Percentiles rank a stretch among this genome's conserved stretches.
These are phyloP conservation scores for Smittium culicis DNA, from an alignment of 371 early-diverging fungal species.

Conservation along the genomic window DNA sequence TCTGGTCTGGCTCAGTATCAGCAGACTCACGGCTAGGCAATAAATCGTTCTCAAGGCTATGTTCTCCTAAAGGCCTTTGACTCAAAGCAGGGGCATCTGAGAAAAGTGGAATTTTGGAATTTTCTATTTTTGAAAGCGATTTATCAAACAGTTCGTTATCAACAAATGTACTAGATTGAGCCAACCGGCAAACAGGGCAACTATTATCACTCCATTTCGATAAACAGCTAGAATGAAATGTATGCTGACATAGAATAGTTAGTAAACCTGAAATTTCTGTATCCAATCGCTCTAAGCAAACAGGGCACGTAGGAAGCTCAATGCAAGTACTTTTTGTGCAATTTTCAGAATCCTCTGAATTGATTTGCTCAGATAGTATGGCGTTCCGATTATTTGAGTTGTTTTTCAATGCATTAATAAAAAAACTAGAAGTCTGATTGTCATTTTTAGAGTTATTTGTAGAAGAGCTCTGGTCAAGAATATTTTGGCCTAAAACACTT, in stretches of 20 bases:
- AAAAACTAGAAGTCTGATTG: neutral
- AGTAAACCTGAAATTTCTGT: slow-evolving; percentile 62
- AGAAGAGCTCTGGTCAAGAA: neutral
- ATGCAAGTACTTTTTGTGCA: neutral
- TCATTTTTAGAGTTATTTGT: neutral
- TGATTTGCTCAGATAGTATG: neutral
- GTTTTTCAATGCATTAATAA: neutral
- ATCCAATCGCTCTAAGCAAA: slow-evolving; percentile 87
- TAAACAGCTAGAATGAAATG: slow-evolving; percentile 80
- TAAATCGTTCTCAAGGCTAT: neutral
- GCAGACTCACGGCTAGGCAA: neutral
- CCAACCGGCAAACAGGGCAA: slow-evolving; percentile 86
- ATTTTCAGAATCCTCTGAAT: neutral
- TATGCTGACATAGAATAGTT: slow-evolving; percentile 86
- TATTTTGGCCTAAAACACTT: no score
- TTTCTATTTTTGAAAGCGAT: neutral
- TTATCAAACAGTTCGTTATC: slow-evolving; percentile 12
- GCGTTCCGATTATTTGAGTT: neutral
- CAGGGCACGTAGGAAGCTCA: slow-evolving; percentile 83
- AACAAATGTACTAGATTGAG: slow-evolving; percentile 23
- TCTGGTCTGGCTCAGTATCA: neutral
- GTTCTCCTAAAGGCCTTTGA: neutral
- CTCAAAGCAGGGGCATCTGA: no score
- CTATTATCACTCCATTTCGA: slow-evolving; percentile 79
- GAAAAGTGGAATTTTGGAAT: no score